Percentiles rank a stretch among this genome's conserved stretches.
Conservation (phyloP, 2,329 filamentous ascomycete genomes). For the Neonectria coccinea region DNA sequence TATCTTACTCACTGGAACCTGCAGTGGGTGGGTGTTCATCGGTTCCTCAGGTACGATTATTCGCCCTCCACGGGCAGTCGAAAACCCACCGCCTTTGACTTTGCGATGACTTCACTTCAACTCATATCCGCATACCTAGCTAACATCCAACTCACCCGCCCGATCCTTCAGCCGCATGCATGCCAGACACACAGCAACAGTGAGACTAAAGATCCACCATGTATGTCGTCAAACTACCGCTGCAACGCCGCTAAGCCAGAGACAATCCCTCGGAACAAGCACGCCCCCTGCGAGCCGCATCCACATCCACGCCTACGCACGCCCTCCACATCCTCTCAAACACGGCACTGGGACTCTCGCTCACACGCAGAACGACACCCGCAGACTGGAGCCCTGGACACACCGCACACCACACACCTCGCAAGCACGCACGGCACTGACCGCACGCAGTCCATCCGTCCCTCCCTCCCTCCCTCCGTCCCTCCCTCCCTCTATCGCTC, state of each 20-base stretch:
- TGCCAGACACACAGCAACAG: not conserved
- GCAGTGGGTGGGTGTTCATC: too few relatives aligned
- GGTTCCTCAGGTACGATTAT: not conserved
- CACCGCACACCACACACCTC: conserved; percentile 8
- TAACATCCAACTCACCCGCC: not conserved
- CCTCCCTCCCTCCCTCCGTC: not conserved
- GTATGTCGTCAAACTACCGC: not conserved
- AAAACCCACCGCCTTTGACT: not conserved
- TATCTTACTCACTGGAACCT: not conserved
- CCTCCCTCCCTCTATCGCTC: not conserved
- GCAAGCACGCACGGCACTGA: not conserved
- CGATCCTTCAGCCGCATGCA: not conserved
- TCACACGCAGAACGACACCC: not conserved
- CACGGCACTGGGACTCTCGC: not conserved
- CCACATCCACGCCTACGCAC: not conserved
- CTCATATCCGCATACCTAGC: not conserved
- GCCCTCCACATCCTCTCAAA: not conserved
- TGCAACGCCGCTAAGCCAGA: not conserved
- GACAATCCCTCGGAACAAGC: not conserved
- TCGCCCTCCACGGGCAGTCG: not conserved
- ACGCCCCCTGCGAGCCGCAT: not conserved
- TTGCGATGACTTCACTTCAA: conserved; percentile 1
- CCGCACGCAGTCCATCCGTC: conserved; percentile 10
- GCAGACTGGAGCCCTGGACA: not conserved
- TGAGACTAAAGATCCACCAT: not conserved